Percentiles rank a stretch among this genome's conserved stretches.
Evolutionary conservation across 306 rosid species (phyloP).

Genomic region (Rubus idaeus): DNA sequence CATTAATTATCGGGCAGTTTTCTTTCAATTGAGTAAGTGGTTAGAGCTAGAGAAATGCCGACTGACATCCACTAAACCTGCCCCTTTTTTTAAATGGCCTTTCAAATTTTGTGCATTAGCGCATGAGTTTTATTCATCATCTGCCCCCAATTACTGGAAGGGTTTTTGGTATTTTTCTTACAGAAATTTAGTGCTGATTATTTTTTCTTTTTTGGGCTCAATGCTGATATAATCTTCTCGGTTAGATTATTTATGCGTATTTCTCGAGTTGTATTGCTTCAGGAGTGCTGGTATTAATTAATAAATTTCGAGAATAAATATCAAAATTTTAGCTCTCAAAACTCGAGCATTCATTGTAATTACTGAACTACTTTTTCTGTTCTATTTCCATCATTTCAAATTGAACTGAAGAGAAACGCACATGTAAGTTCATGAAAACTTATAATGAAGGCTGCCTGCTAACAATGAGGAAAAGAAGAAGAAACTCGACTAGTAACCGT

Average conservation of each 20-base stretch:
- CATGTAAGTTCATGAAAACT: neutral
- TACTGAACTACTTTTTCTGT: neutral
- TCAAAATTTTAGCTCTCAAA: no score
- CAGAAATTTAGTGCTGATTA: neutral
- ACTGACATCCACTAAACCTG: neutral
- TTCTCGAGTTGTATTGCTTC: neutral
- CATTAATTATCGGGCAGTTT: conserved; percentile 15
- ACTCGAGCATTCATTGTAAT: no score
- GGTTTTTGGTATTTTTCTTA: conserved; percentile 35
- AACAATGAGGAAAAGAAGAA: neutral
- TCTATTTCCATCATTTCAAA: neutral
- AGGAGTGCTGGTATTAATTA: neutral
- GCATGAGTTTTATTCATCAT: conserved; percentile 29
- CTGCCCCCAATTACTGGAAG: conserved; percentile 42
- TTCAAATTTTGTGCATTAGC: conserved; percentile 20
- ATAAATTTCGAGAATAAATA: neutral
- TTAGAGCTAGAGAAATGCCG: conserved; percentile 8
- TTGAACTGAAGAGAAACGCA: neutral
- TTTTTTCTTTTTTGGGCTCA: neutral
- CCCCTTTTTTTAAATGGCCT: conserved; percentile 6
- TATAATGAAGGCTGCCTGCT: neutral
- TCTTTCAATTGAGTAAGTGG: conserved; percentile 6
- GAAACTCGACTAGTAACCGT: neutral
- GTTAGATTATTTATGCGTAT: neutral
- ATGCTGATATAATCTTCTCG: neutral